These are phyloP conservation scores for Bipolaris zeicola DNA, from an alignment of 2,329 filamentous ascomycete species.

Conservation along the genomic window DNA sequence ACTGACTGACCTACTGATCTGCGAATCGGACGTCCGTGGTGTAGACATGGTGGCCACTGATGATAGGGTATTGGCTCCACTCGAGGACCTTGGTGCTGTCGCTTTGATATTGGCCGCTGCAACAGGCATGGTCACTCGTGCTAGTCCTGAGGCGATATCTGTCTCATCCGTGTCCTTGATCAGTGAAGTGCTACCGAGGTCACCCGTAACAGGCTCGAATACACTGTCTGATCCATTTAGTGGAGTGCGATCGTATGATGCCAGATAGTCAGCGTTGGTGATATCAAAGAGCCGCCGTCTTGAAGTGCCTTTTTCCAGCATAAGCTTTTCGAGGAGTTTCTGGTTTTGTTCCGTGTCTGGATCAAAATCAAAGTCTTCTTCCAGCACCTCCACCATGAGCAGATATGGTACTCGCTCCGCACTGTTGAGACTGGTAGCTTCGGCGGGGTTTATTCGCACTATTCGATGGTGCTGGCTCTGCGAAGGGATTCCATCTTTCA, in stretches of 20 bases:
- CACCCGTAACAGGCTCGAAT: constrained; percentile 80
- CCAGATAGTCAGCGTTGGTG: constrained; percentile 65
- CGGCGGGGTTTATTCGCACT: constrained; percentile 80
- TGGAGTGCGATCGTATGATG: constrained; percentile 52
- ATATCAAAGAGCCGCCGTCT: constrained; percentile 59
- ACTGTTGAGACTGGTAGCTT: constrained; percentile 84
- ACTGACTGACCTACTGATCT: constrained; percentile 70
- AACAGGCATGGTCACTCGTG: constrained; percentile 37
- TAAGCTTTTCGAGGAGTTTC: constrained; percentile 65
- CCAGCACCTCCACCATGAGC: constrained; percentile 80
- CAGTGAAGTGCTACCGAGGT: constrained; percentile 75
- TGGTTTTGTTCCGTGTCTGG: constrained; percentile 75
- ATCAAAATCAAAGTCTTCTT: constrained; percentile 83
- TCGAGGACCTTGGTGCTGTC: constrained; percentile 62
- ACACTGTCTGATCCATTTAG: constrained; percentile 68
- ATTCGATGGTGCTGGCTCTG: constrained; percentile 82
- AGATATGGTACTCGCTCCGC: constrained; percentile 85
- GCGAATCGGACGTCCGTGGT: constrained; percentile 71
- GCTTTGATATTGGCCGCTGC: constrained; percentile 31
- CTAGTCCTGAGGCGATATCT: constrained; percentile 38
- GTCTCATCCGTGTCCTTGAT: constrained; percentile 63
- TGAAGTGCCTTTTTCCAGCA: constrained; percentile 68
- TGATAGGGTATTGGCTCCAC: constrained; percentile 65
- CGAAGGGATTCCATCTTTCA: constrained; percentile 74
- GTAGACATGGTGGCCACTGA: constrained; percentile 66